A percentile compares a stretch with the other conserved stretches of the same genome.
Conservation (phyloP, 2,329 filamentous ascomycete genomes). For the Fusarium sp. region DNA sequence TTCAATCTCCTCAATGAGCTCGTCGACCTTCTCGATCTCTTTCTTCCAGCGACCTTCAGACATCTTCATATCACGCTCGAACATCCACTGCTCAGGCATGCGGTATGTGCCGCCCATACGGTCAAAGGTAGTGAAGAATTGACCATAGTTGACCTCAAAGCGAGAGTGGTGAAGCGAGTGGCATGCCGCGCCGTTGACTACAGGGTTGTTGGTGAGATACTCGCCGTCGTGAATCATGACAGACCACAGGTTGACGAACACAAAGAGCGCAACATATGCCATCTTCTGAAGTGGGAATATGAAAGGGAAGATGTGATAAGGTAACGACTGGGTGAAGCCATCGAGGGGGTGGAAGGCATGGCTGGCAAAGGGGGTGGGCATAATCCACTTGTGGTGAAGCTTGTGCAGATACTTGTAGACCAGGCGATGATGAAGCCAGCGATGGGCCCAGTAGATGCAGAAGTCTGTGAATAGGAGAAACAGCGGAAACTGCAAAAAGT, state of each 20-base stretch:
- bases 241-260: constrained; percentile 97
- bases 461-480: constrained; percentile 92
- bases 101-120: constrained; percentile 88
- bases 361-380: constrained; percentile 92
- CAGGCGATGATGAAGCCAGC: constrained; percentile 81
- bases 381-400: constrained; percentile 99
- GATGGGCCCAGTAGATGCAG: constrained; percentile 92
- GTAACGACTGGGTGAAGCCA: constrained; percentile 87
- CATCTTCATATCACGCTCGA: constrained; percentile 88
- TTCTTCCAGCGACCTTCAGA: constrained; percentile 81
- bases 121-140: constrained; percentile 94
- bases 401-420: constrained; percentile 92
- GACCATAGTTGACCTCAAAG: constrained; percentile 81
- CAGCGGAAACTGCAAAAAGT: constrained; percentile 84
- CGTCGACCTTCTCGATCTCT: constrained; percentile 70
- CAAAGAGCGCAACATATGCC: constrained; percentile 85
- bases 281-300: constrained; percentile 93
- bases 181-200: constrained; percentile 95
- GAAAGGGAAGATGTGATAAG: constrained; percentile 94
- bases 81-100: constrained; percentile 86
- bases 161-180: constrained; percentile 79
- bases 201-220: constrained; percentile 88
- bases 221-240: constrained; percentile 97
- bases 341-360: constrained; percentile 96
- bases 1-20: constrained; percentile 78